Conservation (phyloP, 139 green algal species). For the Tetraselmis striata region DNA sequence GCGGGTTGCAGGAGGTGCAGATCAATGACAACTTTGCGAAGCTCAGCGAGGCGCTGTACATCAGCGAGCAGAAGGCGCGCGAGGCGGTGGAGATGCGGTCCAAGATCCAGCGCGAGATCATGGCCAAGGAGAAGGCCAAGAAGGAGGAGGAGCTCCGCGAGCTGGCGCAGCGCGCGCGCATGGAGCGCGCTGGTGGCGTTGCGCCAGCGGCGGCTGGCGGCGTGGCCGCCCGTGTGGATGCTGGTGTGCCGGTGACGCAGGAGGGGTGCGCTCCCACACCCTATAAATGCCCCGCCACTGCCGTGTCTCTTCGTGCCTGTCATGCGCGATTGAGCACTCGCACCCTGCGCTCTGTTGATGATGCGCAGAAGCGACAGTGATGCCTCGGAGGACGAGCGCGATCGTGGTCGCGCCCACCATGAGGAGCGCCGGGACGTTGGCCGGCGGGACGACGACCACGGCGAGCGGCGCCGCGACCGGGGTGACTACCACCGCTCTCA, state of each 20-base stretch:
- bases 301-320: too few species aligned
- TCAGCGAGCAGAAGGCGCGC: constrained; percentile 89
- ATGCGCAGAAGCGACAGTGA: neutral
- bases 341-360: neutral
- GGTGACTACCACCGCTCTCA: neutral
- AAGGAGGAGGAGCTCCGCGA: constrained; percentile 91
- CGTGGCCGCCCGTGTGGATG: constrained; percentile 4
- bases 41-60: constrained; percentile 87
- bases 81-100: constrained; percentile 78
- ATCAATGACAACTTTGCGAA: constrained; percentile 95
- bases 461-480: neutral
- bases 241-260: neutral
- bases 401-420: neutral
- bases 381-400: neutral
- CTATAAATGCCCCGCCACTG: too few species aligned
- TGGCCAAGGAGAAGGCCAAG: constrained; percentile 70
- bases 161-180: constrained; percentile 81
- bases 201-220: constrained; percentile 1
- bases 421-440: constrained; percentile 13
- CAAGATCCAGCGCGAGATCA: constrained; percentile 64
- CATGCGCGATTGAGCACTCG: neutral
- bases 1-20: constrained; percentile 86
- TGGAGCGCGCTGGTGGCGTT: constrained; percentile 62
- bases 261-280: neutral
- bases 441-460: constrained; percentile 14